Conservation (phyloP, 805 yeast genomes). For the Wickerhamomyces xylosicus region DNA sequence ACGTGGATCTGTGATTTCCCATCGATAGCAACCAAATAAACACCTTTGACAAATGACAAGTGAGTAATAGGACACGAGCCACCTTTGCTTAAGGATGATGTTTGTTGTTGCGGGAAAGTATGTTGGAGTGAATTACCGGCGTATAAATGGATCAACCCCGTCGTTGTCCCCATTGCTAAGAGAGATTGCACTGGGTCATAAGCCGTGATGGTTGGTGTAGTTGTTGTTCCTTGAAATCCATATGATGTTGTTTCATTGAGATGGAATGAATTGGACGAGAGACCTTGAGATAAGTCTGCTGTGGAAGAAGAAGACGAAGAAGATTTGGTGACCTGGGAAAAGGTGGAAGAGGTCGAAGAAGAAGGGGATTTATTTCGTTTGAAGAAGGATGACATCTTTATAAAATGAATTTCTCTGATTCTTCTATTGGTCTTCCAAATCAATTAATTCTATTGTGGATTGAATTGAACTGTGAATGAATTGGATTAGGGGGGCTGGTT, state of each 20-base stretch:
- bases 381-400: neutral
- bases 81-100: constrained; percentile 54
- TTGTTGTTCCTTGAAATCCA: constrained; percentile 57
- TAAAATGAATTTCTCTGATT: too few species aligned
- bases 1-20: constrained; percentile 50
- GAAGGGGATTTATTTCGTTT: neutral
- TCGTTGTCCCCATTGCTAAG: constrained; percentile 67
- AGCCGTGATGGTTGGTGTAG: constrained; percentile 60
- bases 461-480: too few species aligned
- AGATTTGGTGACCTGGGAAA: too few species aligned
- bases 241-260: constrained; percentile 26
- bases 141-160: constrained; percentile 55
- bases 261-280: constrained; percentile 21
- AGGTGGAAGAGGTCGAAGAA: too few species aligned
- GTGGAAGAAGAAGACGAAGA: neutral
- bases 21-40: constrained; percentile 69
- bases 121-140: too few species aligned
- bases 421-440: too few species aligned
- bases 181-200: constrained; percentile 86
- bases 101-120: constrained; percentile 81
- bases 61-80: constrained; percentile 40
- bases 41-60: constrained; percentile 66
- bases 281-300: constrained; percentile 20
- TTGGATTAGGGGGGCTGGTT: too few species aligned
- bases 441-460: too few species aligned